A percentile compares a stretch with the other conserved stretches of the same genome.
These are phyloP conservation scores for Ophiostoma perfectum DNA, from an alignment of 2,329 filamentous ascomycete species.

Conservation along the genomic window DNA sequence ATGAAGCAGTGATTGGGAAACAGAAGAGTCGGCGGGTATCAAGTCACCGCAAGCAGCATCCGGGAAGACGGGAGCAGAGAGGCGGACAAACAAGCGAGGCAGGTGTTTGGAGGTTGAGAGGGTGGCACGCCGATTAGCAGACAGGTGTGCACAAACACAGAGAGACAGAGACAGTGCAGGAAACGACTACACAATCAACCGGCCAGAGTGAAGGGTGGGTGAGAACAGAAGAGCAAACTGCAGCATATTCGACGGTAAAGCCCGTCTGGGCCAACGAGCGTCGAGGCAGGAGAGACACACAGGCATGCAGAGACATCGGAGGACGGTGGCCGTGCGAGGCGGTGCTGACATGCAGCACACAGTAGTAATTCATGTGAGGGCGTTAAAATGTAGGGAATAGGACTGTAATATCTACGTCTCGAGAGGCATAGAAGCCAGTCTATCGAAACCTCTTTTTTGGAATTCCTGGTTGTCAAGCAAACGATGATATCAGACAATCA, in stretches of 20 bases:
- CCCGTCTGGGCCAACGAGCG: background rate
- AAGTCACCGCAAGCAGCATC: background rate
- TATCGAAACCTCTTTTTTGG: background rate
- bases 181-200: background rate
- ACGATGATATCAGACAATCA: background rate
- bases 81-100: conserved; percentile 3
- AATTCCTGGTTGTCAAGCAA: background rate
- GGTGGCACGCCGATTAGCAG: too few relatives aligned
- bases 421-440: background rate
- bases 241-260: background rate
- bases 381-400: too few relatives aligned
- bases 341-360: background rate
- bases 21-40: background rate
- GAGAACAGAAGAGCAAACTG: background rate
- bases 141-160: too few relatives aligned
- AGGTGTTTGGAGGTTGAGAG: background rate
- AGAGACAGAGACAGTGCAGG: background rate
- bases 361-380: too few relatives aligned
- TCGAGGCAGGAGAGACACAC: background rate
- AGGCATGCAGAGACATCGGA: background rate
- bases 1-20: background rate
- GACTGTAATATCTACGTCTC: too few relatives aligned
- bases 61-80: background rate
- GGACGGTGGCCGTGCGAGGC: background rate
- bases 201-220: background rate